phyloP scores from a whole-genome alignment of 805 yeast species.

The Myxozyma lipomycoides region DNA sequence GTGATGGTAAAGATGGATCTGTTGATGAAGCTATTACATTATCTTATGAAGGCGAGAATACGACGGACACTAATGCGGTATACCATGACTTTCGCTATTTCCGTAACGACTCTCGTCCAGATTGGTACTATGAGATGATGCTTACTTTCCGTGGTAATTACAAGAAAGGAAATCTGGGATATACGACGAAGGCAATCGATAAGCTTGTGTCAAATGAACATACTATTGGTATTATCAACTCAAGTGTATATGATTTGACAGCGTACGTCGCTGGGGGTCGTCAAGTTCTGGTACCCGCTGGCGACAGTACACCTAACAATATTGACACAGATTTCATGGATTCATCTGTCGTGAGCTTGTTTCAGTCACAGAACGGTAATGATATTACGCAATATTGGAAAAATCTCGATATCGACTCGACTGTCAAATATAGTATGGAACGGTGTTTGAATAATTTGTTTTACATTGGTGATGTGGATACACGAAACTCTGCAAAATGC shows the following conservation, averaged over 20 bases:
- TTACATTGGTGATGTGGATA: constrained; percentile 42
- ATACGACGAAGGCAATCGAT: constrained; percentile 35
- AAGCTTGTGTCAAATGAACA: constrained; percentile 35
- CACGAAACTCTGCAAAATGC: constrained; percentile 40
- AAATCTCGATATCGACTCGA: constrained; percentile 30
- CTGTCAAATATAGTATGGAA: constrained; percentile 31
- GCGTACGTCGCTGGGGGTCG: constrained; percentile 39
- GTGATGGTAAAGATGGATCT: constrained; percentile 38
- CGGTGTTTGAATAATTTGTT: constrained; percentile 41
- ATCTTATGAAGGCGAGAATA: constrained; percentile 34
- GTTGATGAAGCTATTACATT: constrained; percentile 35
- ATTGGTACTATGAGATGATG: constrained; percentile 43
- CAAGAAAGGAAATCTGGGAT: constrained; percentile 39
- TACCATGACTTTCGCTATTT: constrained; percentile 43
- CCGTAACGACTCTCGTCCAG: constrained; percentile 41
- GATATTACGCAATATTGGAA: constrained; percentile 37
- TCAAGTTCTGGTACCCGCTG: constrained; percentile 34
- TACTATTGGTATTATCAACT: constrained; percentile 37
- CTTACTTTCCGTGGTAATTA: constrained; percentile 37
- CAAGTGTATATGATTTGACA: constrained; percentile 41
- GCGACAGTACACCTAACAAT: constrained; percentile 28
- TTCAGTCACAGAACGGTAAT: constrained; percentile 38
- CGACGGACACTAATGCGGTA: constrained; percentile 39
- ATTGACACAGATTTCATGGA: constrained; percentile 37
- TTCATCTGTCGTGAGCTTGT: constrained; percentile 33